phyloP scores from a whole-genome alignment of 2,329 filamentous ascomycete genomes.

The Bipolaris victoriae region DNA sequence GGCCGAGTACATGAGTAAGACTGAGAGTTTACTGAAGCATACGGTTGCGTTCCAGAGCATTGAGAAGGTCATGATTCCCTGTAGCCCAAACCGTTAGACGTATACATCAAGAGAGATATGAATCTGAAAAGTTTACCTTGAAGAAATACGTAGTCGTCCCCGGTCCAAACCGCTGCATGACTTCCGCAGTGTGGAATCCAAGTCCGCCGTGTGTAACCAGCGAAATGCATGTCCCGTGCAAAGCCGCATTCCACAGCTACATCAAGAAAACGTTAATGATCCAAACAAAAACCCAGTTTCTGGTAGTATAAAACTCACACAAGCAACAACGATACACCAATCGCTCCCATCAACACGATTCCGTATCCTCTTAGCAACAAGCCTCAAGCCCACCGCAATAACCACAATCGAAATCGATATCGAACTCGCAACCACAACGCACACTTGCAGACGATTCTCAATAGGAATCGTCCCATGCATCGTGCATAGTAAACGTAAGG shows the following conservation, averaged over 20 bases:
- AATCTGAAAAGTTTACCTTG: constrained; percentile 11
- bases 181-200: constrained; percentile 25
- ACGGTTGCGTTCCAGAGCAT: constrained; percentile 31
- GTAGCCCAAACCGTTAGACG: neutral
- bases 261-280: neutral
- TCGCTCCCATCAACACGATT: constrained; percentile 21
- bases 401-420: constrained; percentile 20
- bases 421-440: constrained; percentile 11
- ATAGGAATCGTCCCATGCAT: constrained; percentile 10
- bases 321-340: constrained; percentile 20
- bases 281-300: no score
- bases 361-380: constrained; percentile 16
- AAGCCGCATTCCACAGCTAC: constrained; percentile 27
- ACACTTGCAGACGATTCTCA: constrained; percentile 18
- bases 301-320: constrained; percentile 3
- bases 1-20: constrained; percentile 27
- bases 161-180: constrained; percentile 23
- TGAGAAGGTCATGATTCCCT: constrained; percentile 28
- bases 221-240: constrained; percentile 25
- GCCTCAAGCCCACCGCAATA: constrained; percentile 16
- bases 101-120: neutral
- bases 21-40: constrained; percentile 27
- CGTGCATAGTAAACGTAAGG: neutral
- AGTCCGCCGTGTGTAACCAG: constrained; percentile 29
- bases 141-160: constrained; percentile 27